These are phyloP conservation scores for Phytophthora multivora DNA, from an alignment of 352 stramenopile species.

Conservation along the genomic window DNA sequence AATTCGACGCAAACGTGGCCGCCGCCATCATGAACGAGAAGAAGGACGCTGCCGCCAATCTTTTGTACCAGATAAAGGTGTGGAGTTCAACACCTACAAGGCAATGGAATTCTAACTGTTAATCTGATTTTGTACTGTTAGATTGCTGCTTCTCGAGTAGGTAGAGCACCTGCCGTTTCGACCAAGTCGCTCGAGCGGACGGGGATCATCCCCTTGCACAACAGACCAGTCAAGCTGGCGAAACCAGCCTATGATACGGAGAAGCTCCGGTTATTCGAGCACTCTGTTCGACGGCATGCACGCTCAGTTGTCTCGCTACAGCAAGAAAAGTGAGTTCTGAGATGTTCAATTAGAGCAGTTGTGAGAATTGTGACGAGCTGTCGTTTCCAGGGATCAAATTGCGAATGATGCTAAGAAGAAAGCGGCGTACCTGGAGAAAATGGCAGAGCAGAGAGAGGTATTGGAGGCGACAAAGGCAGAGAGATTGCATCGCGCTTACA, in stretches of 20 bases:
- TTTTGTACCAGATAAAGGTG: conserved; percentile 91
- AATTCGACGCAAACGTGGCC: conserved; percentile 79
- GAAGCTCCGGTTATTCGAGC: conserved; percentile 71
- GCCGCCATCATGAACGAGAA: conserved; percentile 84
- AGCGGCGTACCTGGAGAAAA: conserved; percentile 30
- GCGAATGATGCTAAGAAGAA: conserved; percentile 35
- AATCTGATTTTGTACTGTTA: conserved; percentile 17
- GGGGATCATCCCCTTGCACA: conserved; percentile 59
- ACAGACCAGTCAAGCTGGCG: conserved; percentile 58
- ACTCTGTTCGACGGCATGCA: conserved; percentile 65
- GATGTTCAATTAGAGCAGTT: not conserved
- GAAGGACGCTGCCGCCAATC: conserved; percentile 56
- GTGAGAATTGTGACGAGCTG: not conserved
- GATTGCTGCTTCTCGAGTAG: conserved; percentile 52
- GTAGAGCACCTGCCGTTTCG: conserved; percentile 53
- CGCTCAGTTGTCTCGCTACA: conserved; percentile 53
- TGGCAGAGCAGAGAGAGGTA: conserved; percentile 40
- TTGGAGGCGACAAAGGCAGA: conserved; percentile 70
- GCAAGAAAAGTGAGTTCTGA: conserved; percentile 50
- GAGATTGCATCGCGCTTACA: conserved; percentile 66
- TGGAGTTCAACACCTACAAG: not conserved
- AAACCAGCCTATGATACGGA: conserved; percentile 62
- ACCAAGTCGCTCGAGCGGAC: conserved; percentile 54
- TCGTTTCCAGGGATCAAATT: conserved; percentile 43
- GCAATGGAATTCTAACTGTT: not conserved